phyloP scores from a whole-genome alignment of 495 filamentous ascomycete species.

The Aspergillus biplanus region DNA sequence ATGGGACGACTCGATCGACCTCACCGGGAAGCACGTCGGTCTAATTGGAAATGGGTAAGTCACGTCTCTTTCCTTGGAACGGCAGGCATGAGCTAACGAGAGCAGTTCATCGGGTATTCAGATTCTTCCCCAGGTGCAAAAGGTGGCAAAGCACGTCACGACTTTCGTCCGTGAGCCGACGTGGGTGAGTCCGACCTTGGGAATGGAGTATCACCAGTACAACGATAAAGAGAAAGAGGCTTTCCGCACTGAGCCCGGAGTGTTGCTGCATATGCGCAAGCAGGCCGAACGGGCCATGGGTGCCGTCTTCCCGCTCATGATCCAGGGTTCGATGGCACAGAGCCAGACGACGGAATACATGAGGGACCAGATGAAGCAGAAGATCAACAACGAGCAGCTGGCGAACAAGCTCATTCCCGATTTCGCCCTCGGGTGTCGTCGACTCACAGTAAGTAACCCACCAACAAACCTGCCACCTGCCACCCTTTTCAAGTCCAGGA shows the following conservation, averaged over 20 bases:
- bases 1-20: background rate
- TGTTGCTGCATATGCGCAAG: conserved; percentile 28
- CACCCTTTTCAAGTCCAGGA: background rate
- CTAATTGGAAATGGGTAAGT: conserved; percentile 5
- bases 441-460: background rate
- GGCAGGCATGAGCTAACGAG: background rate
- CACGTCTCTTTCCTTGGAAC: background rate
- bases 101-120: conserved; percentile 5
- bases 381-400: background rate
- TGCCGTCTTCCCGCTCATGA: conserved; percentile 1
- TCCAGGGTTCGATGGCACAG: conserved; percentile 16
- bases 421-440: conserved; percentile 12
- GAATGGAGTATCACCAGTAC: background rate
- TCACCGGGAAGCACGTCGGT: conserved; percentile 1
- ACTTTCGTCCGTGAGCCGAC: conserved; percentile 4
- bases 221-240: background rate
- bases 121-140: conserved; percentile 2
- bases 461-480: too few relatives aligned
- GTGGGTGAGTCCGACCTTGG: conserved; percentile 2
- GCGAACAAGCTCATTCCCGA: conserved; percentile 8
- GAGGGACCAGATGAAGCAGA: background rate
- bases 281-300: background rate
- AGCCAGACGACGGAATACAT: background rate
- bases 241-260: background rate
- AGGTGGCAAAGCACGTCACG: background rate